phyloP scores from a whole-genome alignment of 306 rosid species.

The Cucumis cinereus region DNA sequence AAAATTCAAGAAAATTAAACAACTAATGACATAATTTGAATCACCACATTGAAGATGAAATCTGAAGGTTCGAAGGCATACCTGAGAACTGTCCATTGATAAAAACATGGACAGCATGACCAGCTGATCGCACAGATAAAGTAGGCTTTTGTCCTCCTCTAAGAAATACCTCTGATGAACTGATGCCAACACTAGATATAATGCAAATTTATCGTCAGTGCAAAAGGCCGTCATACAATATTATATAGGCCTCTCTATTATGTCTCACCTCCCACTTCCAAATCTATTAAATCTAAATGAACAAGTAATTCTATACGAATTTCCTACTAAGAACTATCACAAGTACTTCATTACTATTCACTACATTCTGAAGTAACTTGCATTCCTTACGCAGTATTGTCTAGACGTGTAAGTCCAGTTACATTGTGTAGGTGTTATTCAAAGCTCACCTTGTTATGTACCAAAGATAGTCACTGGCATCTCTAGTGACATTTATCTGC shows the following conservation, averaged over 20 bases:
- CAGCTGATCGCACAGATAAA: conserved; percentile 61
- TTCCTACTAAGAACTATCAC: background rate
- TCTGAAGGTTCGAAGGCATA: conserved; percentile 5
- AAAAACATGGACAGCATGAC: conserved; percentile 83
- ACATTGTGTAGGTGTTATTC: background rate
- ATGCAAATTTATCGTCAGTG: conserved; percentile 7
- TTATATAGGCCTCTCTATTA: background rate
- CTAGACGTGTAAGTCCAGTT: background rate
- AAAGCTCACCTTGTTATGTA: conserved; percentile 70
- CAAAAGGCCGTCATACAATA: background rate
- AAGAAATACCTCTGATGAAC: conserved; percentile 66
- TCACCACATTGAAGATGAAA: background rate
- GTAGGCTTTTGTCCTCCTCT: conserved; percentile 53
- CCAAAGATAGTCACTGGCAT: conserved; percentile 83
- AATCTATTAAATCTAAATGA: background rate
- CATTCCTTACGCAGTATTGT: background rate
- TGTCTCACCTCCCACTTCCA: background rate
- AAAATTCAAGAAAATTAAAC: background rate
- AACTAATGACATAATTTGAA: background rate
- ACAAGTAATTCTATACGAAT: background rate
- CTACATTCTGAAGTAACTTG: background rate
- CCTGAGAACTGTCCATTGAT: conserved; percentile 79
- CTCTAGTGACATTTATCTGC: conserved; percentile 73
- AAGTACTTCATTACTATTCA: background rate
- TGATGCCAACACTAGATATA: conserved; percentile 48